Base-by-base conservation (phyloP, 805 yeast genomes). In the Helenozyma rhizophorensis region DNA sequence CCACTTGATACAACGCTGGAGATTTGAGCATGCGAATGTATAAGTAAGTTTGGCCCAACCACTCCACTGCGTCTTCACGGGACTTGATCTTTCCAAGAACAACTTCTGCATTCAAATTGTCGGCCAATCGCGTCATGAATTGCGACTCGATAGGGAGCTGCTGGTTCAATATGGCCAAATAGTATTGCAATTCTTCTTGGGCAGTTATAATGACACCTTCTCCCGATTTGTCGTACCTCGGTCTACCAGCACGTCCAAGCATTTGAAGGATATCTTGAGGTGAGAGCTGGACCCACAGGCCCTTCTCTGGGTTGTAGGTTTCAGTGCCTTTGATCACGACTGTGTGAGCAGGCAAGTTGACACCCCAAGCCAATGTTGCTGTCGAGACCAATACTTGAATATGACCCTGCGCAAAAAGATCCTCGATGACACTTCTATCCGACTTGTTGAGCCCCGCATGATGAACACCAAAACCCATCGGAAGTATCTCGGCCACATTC, bases 231-330 rank as follows among this genome's bases (percentile, higher is more conserved):
- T 90, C 98, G 59, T 83, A 93, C 33, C 96, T 70, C 0, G 98
- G 98, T 58, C 98, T 74, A 47, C 97, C 97, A 13, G 97, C 97
- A 65, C 97, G 77, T 23, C 97, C 97, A n/a, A 90, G 68, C 97
- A 90, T 90, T 60, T 90, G 98, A 8, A 90, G 58, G 23, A 90
- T 82, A 60, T 93, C 97, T 50, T 90, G 98, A 0, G 97, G 94
- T 0, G 95, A 81, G n/a, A 90, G 62, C 50, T 85, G 93, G 2
- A 78, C 78, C 97, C 97, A 90, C 6, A 74, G 62, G 34, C 97
- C 95, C 41, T 74, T 76, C 42, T 83, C 93, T 0, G 99, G 97
- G 4, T 93, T 83, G 50, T 94, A 93, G 0, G 88, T 80, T 50
- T 86, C 95, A 0, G 98, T 90, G 0, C 97, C 97, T 50, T 86